Conservation (phyloP, 176 grass and related monocot species). For the Coix lacrymajobi region DNA sequence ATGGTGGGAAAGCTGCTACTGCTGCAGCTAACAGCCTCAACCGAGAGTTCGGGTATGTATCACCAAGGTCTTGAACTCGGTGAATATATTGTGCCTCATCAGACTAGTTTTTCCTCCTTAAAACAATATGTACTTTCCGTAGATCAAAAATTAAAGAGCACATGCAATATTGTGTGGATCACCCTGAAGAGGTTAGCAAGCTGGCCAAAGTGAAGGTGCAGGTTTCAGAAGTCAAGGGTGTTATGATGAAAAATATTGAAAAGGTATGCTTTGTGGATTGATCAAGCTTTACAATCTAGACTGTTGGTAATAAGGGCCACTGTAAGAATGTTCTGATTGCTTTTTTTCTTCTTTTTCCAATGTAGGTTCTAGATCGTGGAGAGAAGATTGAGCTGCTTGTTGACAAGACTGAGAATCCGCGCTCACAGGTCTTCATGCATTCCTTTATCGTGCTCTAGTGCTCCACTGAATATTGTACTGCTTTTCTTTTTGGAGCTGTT, state of each 20-base stretch:
- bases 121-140: not conserved
- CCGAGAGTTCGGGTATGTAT: constrained; percentile 71
- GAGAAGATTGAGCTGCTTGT: constrained; percentile 93
- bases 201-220: constrained; percentile 89
- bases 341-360: not conserved
- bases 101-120: not conserved
- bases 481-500: not conserved
- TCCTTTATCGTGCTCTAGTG: not conserved
- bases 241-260: constrained; percentile 97
- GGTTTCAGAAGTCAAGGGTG: constrained; percentile 93
- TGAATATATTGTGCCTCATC: not conserved
- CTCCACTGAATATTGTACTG: not conserved
- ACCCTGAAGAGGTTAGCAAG: constrained; percentile 92
- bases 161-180: constrained; percentile 93
- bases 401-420: constrained; percentile 86
- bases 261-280: constrained; percentile 37
- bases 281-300: not conserved
- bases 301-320: not conserved
- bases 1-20: constrained; percentile 80
- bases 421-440: constrained; percentile 44
- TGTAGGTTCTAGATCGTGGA: constrained; percentile 82
- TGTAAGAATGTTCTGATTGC: not conserved
- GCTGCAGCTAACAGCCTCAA: constrained; percentile 76
- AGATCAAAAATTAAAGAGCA: constrained; percentile 95
- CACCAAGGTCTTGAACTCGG: not conserved